Base-by-base conservation (phyloP, 1,284 basidiomycete species). In the Pseudozyma flocculosa region DNA sequence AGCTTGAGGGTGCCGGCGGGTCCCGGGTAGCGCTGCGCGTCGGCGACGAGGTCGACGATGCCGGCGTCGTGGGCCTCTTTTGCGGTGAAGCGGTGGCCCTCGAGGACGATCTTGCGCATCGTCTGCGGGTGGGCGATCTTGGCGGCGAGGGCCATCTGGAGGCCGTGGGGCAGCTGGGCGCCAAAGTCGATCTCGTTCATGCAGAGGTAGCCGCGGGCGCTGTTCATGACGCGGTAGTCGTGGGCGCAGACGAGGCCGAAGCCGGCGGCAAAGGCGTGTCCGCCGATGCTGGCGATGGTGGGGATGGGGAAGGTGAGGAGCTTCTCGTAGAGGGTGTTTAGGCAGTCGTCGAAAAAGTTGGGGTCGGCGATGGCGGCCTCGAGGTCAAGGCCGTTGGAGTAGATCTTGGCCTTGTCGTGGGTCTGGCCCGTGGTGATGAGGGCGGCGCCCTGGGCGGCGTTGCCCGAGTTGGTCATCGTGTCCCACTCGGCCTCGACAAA, bases 211-310 rank as follows among this genome's bases (percentile, higher is more conserved):
- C 88, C 88, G 61, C 86, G 85, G 11, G 26, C 26, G 7, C 89
- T 87, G 21, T 85, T 88, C 87, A 94, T 92, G 51, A 95, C 83
- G 30, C 92, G 85, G 79, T 90, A 94, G 78, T 96, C 92, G 77
- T 91, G 94, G 4, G 83, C 84, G 45, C 93, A 80, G 1, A 88
- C 84, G 21, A 94, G 81, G 70, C 90, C 85, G 75, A 90, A 86
- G 17, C 86, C 92, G 13, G 84, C 92, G 2, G 92, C 92, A 76
- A 91, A 95, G 51, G 87, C 88, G 74, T 95, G 92, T 0, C 92
- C 92, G 73, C 93, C 94, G 71, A 95, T 85, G 3, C 90, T 89
- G 26, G 90, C 89, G 58, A 95, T 84, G 4, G 87, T 89, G 40
- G 80, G 69, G 49, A 83, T 71, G 8, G 80, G 80, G 68, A 81